Evolutionary conservation across 495 filamentous ascomycete genomes (phyloP), one percentile per base, ranked within the genome.

Genomic region (Aspergillus homomorphus): DNA sequence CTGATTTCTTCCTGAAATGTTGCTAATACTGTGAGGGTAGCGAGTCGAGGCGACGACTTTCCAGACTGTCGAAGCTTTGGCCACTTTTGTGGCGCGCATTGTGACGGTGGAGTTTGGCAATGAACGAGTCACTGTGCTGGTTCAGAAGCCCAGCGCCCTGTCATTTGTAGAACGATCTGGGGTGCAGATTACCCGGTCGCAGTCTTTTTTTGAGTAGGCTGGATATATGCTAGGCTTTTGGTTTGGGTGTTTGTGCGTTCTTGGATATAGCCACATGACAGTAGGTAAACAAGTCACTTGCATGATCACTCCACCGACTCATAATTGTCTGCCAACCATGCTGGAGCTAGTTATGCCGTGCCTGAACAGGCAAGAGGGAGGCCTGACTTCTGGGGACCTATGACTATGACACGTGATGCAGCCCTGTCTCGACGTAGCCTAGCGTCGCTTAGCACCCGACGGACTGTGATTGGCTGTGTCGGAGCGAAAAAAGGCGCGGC

Each of bases 81-180:
- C 81, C 10, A 82, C 80, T 12, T 76, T 75, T 14, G 67, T 85
- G 48, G 80, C 80, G 26, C 77, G 73, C 44, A 80, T 78, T 60
- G 77, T 73, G 50, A 81, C 80, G 16, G 70, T 82, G 46, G 73
- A 78, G 23, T 83, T 78, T 62, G 76, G 73, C 8, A 75, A 84
- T 57, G 70, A 77, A 46, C 68, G 76, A 45, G 77, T 83, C 19
- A 84, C 80, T 0, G 82, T 83, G 1, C 62, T 60, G 54, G 75
- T 82, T n/a, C 76, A 84, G 59, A 85, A 85, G 66, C 82, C 82
- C 2, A 83, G 77, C 61, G 82, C 82, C 14, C 53, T 85, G 59
- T 76, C 80, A 7, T 83, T 83, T 69, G 81, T 83, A 6, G 71
- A 79, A 57, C 67, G 73, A 56, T 79, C 82, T 18, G 82, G 81